Evolutionary conservation across 306 rosid genomes (phyloP).

Genomic region (Ziziphus jujuba): DNA sequence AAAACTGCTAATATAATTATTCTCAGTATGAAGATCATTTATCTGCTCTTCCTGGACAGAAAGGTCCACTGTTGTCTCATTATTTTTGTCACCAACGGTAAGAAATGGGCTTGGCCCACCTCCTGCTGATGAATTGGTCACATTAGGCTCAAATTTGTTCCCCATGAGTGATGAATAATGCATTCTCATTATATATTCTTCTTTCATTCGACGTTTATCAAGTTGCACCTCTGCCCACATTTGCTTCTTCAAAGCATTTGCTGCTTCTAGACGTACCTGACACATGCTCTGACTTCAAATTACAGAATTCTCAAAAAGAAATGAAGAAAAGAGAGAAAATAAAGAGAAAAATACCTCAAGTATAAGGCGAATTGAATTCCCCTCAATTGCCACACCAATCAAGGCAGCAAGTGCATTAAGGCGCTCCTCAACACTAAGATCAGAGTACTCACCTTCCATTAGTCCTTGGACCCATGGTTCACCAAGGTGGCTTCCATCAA

Average conservation of each 20-base stretch:
- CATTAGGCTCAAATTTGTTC: conserved; percentile 43
- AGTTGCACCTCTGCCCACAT: conserved; percentile 72
- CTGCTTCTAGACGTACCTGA: conserved; percentile 88
- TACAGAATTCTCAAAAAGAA: neutral
- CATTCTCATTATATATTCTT: conserved; percentile 44
- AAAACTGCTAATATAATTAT: conserved; percentile 28
- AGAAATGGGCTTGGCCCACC: conserved; percentile 38
- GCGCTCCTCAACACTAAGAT: conserved; percentile 81
- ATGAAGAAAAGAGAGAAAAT: neutral
- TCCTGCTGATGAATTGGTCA: conserved; percentile 30
- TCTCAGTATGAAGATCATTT: conserved; percentile 31
- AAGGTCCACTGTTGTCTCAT: conserved; percentile 27
- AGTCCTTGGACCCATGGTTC: conserved; percentile 84
- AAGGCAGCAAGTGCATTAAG: conserved; percentile 64
- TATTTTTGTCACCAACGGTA: conserved; percentile 29
- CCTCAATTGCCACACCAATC: conserved; percentile 64
- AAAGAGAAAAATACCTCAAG: conserved; percentile 57
- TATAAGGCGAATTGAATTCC: conserved; percentile 57
- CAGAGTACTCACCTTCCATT: conserved; percentile 70
- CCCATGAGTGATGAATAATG: conserved; percentile 26
- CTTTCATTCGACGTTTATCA: conserved; percentile 67
- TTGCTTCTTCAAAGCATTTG: conserved; percentile 72
- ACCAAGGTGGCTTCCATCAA: conserved; percentile 57
- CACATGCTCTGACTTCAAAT: conserved; percentile 19
- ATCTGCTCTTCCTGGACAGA: conserved; percentile 35